phyloP scores from a whole-genome alignment of 176 grass and related monocot genomes.

The Aegilops speltoides region DNA sequence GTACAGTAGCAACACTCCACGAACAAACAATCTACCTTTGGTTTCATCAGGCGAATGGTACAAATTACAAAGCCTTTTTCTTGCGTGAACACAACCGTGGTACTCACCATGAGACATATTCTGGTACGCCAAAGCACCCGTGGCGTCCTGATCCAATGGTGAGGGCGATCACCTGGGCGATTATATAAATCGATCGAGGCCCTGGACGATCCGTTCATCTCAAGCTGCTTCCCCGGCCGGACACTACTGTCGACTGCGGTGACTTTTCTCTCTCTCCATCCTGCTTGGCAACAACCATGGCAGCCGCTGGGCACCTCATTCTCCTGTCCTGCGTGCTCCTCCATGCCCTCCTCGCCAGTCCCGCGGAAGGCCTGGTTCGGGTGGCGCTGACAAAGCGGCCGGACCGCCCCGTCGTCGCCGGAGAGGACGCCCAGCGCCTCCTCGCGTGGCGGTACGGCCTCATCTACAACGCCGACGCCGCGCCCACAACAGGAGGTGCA shows the following conservation, averaged over 20 bases:
- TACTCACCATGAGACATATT: not conserved
- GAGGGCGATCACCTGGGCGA: too few relatives aligned
- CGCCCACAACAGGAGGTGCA: too few relatives aligned
- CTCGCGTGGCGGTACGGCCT: constrained; percentile 47
- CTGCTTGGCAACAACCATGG: constrained; percentile 49
- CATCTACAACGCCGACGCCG: not conserved
- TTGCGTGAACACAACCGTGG: not conserved
- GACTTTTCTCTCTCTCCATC: not conserved
- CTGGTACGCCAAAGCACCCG: not conserved
- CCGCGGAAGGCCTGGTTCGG: constrained; percentile 45
- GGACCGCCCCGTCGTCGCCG: constrained; percentile 15
- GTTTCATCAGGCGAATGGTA: not conserved
- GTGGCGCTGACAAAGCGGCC: constrained; percentile 62
- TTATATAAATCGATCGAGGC: too few relatives aligned
- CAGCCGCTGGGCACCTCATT: not conserved
- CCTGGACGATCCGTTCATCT: not conserved
- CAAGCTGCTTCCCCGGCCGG: not conserved
- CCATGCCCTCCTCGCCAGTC: constrained; percentile 30
- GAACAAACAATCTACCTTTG: not conserved
- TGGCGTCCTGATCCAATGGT: not conserved
- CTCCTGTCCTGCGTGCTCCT: constrained; percentile 2
- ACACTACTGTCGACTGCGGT: not conserved
- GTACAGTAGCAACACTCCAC: not conserved
- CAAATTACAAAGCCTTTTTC: not conserved
- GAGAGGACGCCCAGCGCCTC: constrained; percentile 27